phyloP scores from a whole-genome alignment of 805 yeast species.

The Kodamaea nitidulidarum region DNA sequence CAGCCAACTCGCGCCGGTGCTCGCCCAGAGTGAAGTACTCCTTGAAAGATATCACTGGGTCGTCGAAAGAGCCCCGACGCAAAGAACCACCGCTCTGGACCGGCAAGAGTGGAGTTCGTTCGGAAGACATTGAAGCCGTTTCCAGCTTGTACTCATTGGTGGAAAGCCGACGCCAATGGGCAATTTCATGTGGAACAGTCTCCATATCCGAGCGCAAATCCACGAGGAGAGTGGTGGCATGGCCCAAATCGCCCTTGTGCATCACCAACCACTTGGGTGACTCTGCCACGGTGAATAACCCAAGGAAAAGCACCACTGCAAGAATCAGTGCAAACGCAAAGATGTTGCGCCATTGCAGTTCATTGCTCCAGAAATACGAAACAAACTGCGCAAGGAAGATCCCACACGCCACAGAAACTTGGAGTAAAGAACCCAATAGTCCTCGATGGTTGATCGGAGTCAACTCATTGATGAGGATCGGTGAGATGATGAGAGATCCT shows the following conservation, averaged over 20 bases:
- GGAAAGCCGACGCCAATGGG: conserved; percentile 34
- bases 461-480: conserved; percentile 37
- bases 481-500: conserved; percentile 36
- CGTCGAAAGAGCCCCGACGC: conserved; percentile 30
- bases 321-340: conserved; percentile 24
- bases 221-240: conserved; percentile 27
- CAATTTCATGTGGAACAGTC: conserved; percentile 31
- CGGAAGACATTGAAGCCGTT: background rate
- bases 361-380: conserved; percentile 31
- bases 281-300: conserved; percentile 34
- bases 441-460: conserved; percentile 40
- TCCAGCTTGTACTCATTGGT: conserved; percentile 9
- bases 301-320: conserved; percentile 25
- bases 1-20: conserved; percentile 25
- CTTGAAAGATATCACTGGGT: conserved; percentile 16
- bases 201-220: conserved; percentile 27
- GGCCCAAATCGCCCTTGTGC: conserved; percentile 22
- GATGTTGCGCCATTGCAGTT: conserved; percentile 35
- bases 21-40: conserved; percentile 19
- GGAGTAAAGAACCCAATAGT: conserved; percentile 37
- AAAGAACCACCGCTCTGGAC: conserved; percentile 10
- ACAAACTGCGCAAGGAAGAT: conserved; percentile 32
- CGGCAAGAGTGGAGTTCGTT: conserved; percentile 6
- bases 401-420: conserved; percentile 37
- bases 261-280: conserved; percentile 43